Evolutionary conservation across 2,329 filamentous ascomycete genomes (phyloP), one percentile per base, ranked within the genome.

Genomic region (Claviceps quebecensis): DNA sequence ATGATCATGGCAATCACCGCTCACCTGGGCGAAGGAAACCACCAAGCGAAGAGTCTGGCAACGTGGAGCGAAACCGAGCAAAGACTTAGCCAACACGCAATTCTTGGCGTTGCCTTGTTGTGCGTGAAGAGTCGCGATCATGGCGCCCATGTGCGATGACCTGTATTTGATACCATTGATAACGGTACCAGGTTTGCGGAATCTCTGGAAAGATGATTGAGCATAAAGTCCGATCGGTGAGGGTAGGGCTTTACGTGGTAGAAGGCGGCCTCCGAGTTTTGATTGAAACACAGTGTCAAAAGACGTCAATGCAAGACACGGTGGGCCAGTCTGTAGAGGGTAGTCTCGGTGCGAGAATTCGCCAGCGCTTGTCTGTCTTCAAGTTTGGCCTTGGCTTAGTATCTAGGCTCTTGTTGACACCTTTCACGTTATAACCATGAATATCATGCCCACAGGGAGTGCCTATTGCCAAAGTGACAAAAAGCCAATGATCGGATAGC

Each of bases 1-100:
- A 65, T 13, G 60, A 62, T 17, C 55, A 60, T 16, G 56, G 62
- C 46, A 55, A 59, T 16, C 53, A 59, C n/a, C 53, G 57, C 36
- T 54, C 53, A 9, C 55, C 54, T 22, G 56, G 59, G 3, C 52
- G 46, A 4, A 41, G 51, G 6, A 47, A 55, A 8, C 45, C 51
- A 29, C 36, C 50, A 9, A 48, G 49, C 13, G 51, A 53, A 29
- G 58, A 46, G 34, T 50, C 53, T 45, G 54, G 55, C 17, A 56
- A 55, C 39, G 49, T 52, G 38, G 52, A 54, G 55, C 51, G 52
- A 36, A 38, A 52, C 17, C 47, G 40, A 48, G 44, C 52, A 17
- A 46, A 51, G 47, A 45, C 56, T 41, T 62, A 50, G 47, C 11
- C 40, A 34, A 29, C 23, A 34, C 17, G 14, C 39, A 47, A 17